These are phyloP conservation scores for Coriolopsis trogii DNA, from an alignment of 1,284 basidiomycete genomes.

Conservation along the genomic window DNA sequence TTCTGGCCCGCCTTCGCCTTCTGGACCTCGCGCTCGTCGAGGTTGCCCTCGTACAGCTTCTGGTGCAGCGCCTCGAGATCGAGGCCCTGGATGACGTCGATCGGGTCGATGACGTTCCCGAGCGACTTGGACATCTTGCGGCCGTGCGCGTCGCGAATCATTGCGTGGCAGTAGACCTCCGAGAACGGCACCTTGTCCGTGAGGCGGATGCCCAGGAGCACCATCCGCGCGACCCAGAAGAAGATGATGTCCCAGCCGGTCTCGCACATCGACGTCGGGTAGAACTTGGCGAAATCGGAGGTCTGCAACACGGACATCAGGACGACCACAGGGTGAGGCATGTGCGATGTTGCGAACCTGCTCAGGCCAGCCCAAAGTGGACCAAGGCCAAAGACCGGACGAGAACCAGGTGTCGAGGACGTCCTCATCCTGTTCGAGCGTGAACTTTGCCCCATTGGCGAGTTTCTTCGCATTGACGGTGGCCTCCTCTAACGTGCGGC, in stretches of 20 bases:
- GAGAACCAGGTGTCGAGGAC: slow-evolving; percentile 99
- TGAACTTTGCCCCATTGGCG: slow-evolving; percentile 75
- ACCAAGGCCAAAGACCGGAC: slow-evolving; percentile 97
- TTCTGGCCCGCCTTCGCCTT: slow-evolving; percentile 97
- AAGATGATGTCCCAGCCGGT: slow-evolving; percentile 99
- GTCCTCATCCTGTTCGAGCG: slow-evolving; percentile 93
- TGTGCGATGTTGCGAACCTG: slow-evolving; percentile 49
- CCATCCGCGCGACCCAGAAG: slow-evolving; percentile 99
- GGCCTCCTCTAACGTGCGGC: slow-evolving; percentile 81
- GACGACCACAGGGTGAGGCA: too few relatives aligned
- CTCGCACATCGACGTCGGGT: slow-evolving; percentile 89
- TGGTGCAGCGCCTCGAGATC: slow-evolving; percentile 84
- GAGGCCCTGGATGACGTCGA: slow-evolving; percentile 94
- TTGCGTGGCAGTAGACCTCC: slow-evolving; percentile 98
- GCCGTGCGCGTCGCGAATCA: slow-evolving; percentile 98
- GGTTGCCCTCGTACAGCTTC: slow-evolving; percentile 89
- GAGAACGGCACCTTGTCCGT: slow-evolving; percentile 94
- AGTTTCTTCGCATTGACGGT: slow-evolving; percentile 75
- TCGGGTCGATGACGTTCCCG: slow-evolving; percentile 97
- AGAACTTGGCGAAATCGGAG: slow-evolving; percentile 77
- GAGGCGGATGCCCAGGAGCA: slow-evolving; percentile 88
- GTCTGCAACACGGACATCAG: slow-evolving; percentile 25
- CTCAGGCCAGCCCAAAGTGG: slow-evolving; percentile 97
- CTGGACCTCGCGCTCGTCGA: slow-evolving; percentile 91
- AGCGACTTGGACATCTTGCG: slow-evolving; percentile 99